Evolutionary conservation across 2,329 filamentous ascomycete species (phyloP).

Genomic region (Trichophyton rubrum): DNA sequence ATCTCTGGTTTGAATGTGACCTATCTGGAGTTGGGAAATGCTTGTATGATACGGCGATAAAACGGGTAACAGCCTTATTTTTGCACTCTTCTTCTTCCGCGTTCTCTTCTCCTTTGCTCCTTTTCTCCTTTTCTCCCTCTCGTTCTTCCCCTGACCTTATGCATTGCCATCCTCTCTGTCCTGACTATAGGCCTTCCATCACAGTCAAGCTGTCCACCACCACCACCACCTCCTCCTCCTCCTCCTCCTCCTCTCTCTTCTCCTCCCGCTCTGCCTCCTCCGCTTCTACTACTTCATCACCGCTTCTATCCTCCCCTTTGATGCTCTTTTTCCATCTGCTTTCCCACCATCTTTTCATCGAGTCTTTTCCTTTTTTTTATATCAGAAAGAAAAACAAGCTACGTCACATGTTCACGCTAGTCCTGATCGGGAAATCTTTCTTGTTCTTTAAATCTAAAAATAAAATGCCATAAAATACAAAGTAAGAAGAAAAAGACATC

Average conservation of each 20-base stretch:
- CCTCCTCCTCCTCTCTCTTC: neutral
- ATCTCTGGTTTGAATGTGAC: neutral
- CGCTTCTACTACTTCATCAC: too few relatives aligned
- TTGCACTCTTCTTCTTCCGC: neutral
- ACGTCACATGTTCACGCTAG: slow-evolving; percentile 2
- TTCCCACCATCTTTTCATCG: neutral
- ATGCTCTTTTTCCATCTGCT: neutral
- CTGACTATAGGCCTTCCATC: neutral
- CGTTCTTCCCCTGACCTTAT: neutral
- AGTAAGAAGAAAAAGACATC: neutral
- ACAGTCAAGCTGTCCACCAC: neutral
- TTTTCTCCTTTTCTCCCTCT: neutral
- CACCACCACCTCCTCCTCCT: neutral
- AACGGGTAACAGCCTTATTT: neutral
- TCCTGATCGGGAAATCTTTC: neutral
- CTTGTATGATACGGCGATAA: slow-evolving; percentile 4
- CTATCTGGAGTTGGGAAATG: slow-evolving; percentile 5
- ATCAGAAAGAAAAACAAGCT: neutral
- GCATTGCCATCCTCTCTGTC: too few relatives aligned
- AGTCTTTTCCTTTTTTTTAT: neutral
- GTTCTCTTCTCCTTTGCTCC: neutral
- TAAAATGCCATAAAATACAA: too few relatives aligned
- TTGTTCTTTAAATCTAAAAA: neutral
- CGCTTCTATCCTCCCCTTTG: neutral
- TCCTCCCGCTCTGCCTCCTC: neutral